phyloP scores from a whole-genome alignment of 768 basidiomycete species.

The Lanmaoa pseudosensibilis region DNA sequence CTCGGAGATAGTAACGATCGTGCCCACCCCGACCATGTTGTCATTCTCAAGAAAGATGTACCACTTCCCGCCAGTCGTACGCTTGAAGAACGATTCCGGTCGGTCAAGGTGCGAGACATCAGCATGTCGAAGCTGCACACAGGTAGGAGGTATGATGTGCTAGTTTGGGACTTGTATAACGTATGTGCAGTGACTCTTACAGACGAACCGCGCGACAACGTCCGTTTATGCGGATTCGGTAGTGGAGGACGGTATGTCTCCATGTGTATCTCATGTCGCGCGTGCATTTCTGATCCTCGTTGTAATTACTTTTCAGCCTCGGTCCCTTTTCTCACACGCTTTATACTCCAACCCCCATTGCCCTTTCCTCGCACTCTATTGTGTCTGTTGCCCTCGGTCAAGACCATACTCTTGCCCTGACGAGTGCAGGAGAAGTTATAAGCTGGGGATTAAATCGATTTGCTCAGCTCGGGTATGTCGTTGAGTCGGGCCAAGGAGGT shows the following conservation, averaged over 20 bases:
- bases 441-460: slow-evolving; percentile 93
- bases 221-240: slow-evolving; percentile 88
- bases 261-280: not conserved
- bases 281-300: not conserved
- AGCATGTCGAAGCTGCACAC: slow-evolving; percentile 90
- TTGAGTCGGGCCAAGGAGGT: slow-evolving; percentile 53
- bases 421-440: slow-evolving; percentile 75
- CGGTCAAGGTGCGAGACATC: slow-evolving; percentile 62
- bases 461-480: slow-evolving; percentile 81
- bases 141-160: slow-evolving; percentile 39
- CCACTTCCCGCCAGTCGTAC: slow-evolving; percentile 15
- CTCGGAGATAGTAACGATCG: slow-evolving; percentile 80
- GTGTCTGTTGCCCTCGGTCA: slow-evolving; percentile 81
- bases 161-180: not conserved
- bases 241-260: slow-evolving; percentile 74
- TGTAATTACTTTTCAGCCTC: slow-evolving; percentile 43
- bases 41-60: slow-evolving; percentile 36
- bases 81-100: slow-evolving; percentile 54
- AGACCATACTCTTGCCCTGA: slow-evolving; percentile 90
- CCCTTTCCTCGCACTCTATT: slow-evolving; percentile 56
- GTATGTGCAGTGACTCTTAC: slow-evolving; percentile 56
- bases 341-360: slow-evolving; percentile 62
- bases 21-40: slow-evolving; percentile 72
- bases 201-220: slow-evolving; percentile 66
- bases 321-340: slow-evolving; percentile 80